phyloP scores from a whole-genome alignment of 139 green algal genomes.

The Coccomyxa sp. region DNA sequence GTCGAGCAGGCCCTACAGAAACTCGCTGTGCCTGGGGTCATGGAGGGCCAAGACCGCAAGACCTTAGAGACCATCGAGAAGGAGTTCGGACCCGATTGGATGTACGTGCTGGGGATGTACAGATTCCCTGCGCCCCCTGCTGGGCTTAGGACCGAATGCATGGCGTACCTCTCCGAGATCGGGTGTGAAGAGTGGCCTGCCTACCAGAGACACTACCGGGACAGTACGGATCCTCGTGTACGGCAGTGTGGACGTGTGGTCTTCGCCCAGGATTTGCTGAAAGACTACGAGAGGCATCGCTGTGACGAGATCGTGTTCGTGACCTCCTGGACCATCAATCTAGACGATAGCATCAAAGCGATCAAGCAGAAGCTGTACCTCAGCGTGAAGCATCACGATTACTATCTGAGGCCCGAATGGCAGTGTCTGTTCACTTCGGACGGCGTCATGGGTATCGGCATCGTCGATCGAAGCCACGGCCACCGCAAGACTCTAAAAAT shows the following conservation, averaged over 20 bases:
- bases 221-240: neutral
- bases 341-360: neutral
- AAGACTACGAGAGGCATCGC: neutral
- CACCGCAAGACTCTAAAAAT: neutral
- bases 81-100: neutral
- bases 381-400: neutral
- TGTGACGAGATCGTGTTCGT: neutral
- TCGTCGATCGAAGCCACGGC: neutral
- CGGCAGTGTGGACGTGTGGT: neutral
- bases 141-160: neutral
- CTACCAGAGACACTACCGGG: neutral
- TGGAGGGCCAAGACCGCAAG: neutral
- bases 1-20: neutral
- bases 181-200: neutral
- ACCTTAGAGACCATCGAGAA: neutral
- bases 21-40: neutral
- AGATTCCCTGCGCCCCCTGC: neutral
- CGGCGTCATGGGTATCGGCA: neutral
- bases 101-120: neutral
- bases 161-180: neutral
- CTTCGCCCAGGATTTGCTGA: neutral
- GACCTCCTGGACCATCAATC: neutral
- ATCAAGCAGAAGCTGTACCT: conserved; percentile 1
- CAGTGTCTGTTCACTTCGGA: neutral
- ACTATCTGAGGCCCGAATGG: neutral